Evolutionary conservation across 2,329 filamentous ascomycete species (phyloP), one percentile per base, ranked within the genome.

Genomic region (Cordyceps cateniannulata): DNA sequence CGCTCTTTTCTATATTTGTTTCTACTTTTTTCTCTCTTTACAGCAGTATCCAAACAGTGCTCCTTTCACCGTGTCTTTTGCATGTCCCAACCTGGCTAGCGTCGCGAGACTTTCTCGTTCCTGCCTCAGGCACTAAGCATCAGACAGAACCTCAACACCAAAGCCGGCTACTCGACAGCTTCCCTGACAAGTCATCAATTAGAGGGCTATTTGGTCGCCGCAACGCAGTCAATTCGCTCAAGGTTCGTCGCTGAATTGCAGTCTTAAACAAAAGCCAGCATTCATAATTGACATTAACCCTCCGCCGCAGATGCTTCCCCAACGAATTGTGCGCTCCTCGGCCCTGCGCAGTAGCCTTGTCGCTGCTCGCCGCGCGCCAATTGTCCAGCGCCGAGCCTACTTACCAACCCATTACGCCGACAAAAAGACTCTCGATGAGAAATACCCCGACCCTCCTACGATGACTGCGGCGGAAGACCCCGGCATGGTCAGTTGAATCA

Each of bases 391-490:
- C 68, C 82, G 85, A 75, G 76, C 76, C 63, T 85, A 83, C 69
- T 69, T 85, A 47, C 82, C 82, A n/a, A 70, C 75, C 18, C 74
- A 77, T 16, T 73, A 80, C 64, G 79, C 76, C 65, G 75, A 79
- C 69, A 73, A 70, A 63, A 75, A 76, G 64, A 66, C 77, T 57
- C 66, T 81, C 55, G 80, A 85, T 7, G 75, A 80, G 67, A 82
- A 81, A 66, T 85, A 77, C 65, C 78, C 81, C 62, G 77, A 79
- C 51, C 75, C 75, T 14, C 76, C 78, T 45, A 66, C 59, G 3
- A 68, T 84, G 59, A 80, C 77, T 62, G 85, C 88, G 32, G 79
- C 82, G 57, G 82, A 88, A 70, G 86, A 89, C 67, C 88, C 88
- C 24, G 79, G 76, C 65, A 85, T 86, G 85, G 86, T 88, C 68